These are phyloP conservation scores for Juncus effusus DNA, from an alignment of 176 grass and related monocot genomes.

Conservation along the genomic window DNA sequence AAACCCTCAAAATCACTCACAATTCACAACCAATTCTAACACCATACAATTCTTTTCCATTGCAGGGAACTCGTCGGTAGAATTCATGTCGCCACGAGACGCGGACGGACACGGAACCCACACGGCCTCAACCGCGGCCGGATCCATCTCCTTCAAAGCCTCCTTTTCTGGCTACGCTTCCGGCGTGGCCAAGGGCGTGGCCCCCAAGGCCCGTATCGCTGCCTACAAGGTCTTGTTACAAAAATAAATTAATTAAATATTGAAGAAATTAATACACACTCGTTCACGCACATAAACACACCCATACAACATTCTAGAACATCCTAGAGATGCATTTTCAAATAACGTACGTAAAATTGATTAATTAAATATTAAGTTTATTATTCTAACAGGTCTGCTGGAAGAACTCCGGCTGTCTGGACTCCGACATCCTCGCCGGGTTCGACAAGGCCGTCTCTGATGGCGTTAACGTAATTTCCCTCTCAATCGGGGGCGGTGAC, in stretches of 20 bases:
- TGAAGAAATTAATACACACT: too few relatives aligned
- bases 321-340: too few relatives aligned
- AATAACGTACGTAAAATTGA: too few relatives aligned
- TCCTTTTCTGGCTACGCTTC: constrained; percentile 77
- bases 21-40: not conserved
- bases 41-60: not conserved
- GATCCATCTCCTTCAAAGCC: constrained; percentile 66
- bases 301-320: too few relatives aligned
- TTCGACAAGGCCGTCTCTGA: constrained; percentile 91
- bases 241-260: too few relatives aligned
- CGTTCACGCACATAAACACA: too few relatives aligned
- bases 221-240: constrained; percentile 47
- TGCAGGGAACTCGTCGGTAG: constrained; percentile 53
- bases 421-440: constrained; percentile 91
- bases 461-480: constrained; percentile 85
- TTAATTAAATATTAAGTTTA: too few relatives aligned
- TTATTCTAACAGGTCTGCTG: constrained; percentile 40
- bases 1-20: not conserved
- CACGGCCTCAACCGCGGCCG: constrained; percentile 78
- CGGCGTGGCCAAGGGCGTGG: constrained; percentile 87
- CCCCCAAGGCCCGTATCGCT: constrained; percentile 81
- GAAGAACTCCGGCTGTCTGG: constrained; percentile 80
- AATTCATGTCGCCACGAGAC: constrained; percentile 80
- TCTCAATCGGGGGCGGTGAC: constrained; percentile 80
- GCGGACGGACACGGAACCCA: constrained; percentile 90